A percentile compares a stretch with the other conserved stretches of the same genome.
phyloP scores from a whole-genome alignment of 1,284 basidiomycete genomes.

The Ustanciosporium gigantosporum region DNA sequence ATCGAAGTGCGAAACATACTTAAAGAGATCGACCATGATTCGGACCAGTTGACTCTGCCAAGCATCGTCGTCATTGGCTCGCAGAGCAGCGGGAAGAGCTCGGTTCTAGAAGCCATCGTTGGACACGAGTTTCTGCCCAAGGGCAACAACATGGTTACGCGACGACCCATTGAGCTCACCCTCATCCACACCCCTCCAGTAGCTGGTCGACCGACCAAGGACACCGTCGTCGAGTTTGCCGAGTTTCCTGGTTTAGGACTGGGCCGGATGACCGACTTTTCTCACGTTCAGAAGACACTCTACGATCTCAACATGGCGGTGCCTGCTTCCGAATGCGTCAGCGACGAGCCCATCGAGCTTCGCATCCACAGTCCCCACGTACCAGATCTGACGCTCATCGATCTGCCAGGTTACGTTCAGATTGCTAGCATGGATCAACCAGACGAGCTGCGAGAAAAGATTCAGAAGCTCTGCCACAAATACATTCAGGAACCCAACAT shows the following conservation, averaged over 20 bases:
- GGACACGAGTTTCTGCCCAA: conserved; percentile 98
- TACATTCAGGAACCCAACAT: conserved; percentile 98
- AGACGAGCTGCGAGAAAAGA: conserved; percentile 90
- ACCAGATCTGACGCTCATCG: conserved; percentile 94
- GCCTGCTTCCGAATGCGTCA: conserved; percentile 83
- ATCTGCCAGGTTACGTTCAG: conserved; percentile 96
- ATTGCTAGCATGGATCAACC: conserved; percentile 94
- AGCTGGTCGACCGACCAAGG: conserved; percentile 61
- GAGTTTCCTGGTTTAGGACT: conserved; percentile 89
- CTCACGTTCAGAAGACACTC: conserved; percentile 85
- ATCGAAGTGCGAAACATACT: conserved; percentile 95
- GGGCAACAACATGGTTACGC: conserved; percentile 99
- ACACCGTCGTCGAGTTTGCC: conserved; percentile 75
- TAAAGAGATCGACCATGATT: conserved; percentile 88
- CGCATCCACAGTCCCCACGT: conserved; percentile 94
- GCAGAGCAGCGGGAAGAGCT: conserved; percentile 97
- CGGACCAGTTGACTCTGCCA: conserved; percentile 79
- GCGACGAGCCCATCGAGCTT: conserved; percentile 92
- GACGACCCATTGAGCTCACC: conserved; percentile 94
- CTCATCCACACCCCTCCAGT: conserved; percentile 75
- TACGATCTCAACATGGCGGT: conserved; percentile 95
- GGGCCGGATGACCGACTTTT: conserved; percentile 85
- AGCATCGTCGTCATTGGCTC: conserved; percentile 98
- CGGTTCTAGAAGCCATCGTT: conserved; percentile 94
- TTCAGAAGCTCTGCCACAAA: conserved; percentile 83